Evolutionary conservation across 108 stramenopile genomes (phyloP), one percentile per base, ranked within the genome.

Genomic region (Seminavis robusta): DNA sequence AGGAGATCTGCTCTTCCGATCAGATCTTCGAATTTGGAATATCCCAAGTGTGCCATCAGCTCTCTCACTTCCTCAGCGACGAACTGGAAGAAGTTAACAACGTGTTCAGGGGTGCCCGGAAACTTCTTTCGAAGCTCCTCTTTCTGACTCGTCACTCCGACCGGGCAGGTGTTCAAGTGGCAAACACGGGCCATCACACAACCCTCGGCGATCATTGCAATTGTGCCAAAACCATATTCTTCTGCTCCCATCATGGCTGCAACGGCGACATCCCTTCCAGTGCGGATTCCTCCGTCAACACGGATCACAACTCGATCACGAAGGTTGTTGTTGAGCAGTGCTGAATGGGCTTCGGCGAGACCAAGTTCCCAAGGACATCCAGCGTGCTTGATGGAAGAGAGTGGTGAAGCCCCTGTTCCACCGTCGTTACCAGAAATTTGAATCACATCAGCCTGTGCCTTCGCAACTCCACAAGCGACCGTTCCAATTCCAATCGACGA

Each of bases 151-250:
- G 96, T 95, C 23, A 95, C 94, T 30, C 95, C 95, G 9, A 97
- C 95, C 13, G 95, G 95, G 65, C 95, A 97, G 33, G 94, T 97
- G 70, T 97, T 97, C 23, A 95, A 79, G 75, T 97, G 96, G 71
- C 94, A 97, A 20, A 94, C 93, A 53, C 94, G 89, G 30, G 92
- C 92, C 94, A 97, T 97, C 47, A 95, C 84, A 76, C 94, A 95
- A 25, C 96, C 96, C 54, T 94, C 90, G 0, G 94, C 90, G 61
- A 97, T 94, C 86, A 97, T 94, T 8, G 96, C 92, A 67, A 92
- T 91, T 4, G 96, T 97, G 56, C 89, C 88, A 63, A 97, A 95
- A 38, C 94, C 94, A 59, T 75, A 92, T 68, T 95, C 88, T 67
- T 97, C 94, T 6, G 88, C 94, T 52, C 94, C 94, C 73, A 95